phyloP scores from a whole-genome alignment of 768 basidiomycete genomes.

The Phanerochaete carnosa region DNA sequence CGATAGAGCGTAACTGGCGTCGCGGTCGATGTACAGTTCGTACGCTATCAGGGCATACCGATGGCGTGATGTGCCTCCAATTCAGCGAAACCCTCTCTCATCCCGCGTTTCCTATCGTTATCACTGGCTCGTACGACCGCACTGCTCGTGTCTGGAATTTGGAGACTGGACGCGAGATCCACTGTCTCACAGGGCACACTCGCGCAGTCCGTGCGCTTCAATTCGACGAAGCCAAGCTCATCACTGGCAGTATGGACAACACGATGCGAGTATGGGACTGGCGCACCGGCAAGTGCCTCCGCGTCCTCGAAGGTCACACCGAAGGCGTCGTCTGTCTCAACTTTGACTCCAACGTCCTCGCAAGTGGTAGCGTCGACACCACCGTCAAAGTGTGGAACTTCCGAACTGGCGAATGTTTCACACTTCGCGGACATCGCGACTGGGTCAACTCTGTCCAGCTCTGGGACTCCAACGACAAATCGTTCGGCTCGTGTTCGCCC shows the following conservation, averaged over 20 bases:
- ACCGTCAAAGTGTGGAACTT: conserved; percentile 96
- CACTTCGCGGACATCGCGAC: conserved; percentile 87
- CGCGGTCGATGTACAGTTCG: conserved; percentile 85
- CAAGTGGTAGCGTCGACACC: conserved; percentile 90
- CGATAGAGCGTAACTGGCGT: conserved; percentile 96
- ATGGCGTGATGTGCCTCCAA: conserved; percentile 97
- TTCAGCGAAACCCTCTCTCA: conserved; percentile 82
- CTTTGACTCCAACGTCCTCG: conserved; percentile 89
- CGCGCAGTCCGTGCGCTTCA: conserved; percentile 90
- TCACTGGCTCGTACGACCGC: conserved; percentile 97
- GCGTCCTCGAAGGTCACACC: conserved; percentile 86
- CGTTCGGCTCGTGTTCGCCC: conserved; percentile 9
- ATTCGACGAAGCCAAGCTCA: conserved; percentile 92
- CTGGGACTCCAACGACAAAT: conserved; percentile 64
- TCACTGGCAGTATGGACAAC: conserved; percentile 95
- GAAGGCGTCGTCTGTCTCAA: conserved; percentile 89
- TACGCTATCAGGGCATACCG: conserved; percentile 88
- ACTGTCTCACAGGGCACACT: conserved; percentile 84
- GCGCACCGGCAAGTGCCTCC: conserved; percentile 83
- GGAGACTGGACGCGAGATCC: conserved; percentile 82
- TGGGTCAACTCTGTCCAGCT: conserved; percentile 96
- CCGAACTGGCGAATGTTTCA: conserved; percentile 87
- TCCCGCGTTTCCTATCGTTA: conserved; percentile 88
- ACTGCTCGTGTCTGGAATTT: conserved; percentile 96
- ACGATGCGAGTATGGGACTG: conserved; percentile 97